Percentiles rank a stretch among this genome's conserved stretches.
Evolutionary conservation across 2,329 filamentous ascomycete genomes (phyloP).

Genomic region (Aspergillus felis): DNA sequence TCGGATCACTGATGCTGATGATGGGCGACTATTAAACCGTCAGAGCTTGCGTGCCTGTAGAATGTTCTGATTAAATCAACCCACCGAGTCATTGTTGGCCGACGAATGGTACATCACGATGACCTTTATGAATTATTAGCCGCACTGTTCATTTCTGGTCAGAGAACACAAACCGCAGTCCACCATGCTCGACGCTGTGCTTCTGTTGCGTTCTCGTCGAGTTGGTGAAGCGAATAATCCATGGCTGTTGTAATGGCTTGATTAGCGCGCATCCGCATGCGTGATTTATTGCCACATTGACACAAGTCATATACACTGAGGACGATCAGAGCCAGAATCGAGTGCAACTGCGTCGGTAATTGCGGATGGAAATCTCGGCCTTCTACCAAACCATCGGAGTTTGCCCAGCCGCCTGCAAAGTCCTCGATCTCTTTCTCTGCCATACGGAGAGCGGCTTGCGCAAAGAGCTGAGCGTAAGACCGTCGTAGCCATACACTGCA

Average conservation of each 20-base stretch:
- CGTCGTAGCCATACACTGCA: constrained; percentile 8
- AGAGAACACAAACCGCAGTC: constrained; percentile 18
- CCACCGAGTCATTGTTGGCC: constrained; percentile 15
- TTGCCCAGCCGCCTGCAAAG: not conserved
- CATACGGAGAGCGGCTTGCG: constrained; percentile 16
- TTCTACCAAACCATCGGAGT: not conserved
- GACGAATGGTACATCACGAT: constrained; percentile 18
- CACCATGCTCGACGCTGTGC: constrained; percentile 24
- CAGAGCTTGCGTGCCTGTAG: not conserved
- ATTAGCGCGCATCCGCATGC: constrained; percentile 22
- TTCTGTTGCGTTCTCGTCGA: constrained; percentile 10
- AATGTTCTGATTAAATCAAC: not conserved
- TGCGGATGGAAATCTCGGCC: constrained; percentile 7
- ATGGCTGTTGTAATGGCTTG: constrained; percentile 24
- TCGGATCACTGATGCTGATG: constrained; percentile 13
- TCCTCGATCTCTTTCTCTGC: constrained; percentile 15
- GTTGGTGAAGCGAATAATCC: constrained; percentile 20
- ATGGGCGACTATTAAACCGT: constrained; percentile 16
- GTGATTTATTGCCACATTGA: constrained; percentile 19
- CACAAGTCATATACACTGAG: constrained; percentile 22
- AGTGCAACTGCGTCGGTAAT: constrained; percentile 13
- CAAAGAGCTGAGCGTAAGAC: constrained; percentile 21
- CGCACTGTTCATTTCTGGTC: not conserved
- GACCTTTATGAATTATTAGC: constrained; percentile 8
- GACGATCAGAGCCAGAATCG: constrained; percentile 17